Evolutionary conservation across 2,329 filamentous ascomycete species (phyloP), one percentile per base, ranked within the genome.

Genomic region (Diaporthe ilicicola): DNA sequence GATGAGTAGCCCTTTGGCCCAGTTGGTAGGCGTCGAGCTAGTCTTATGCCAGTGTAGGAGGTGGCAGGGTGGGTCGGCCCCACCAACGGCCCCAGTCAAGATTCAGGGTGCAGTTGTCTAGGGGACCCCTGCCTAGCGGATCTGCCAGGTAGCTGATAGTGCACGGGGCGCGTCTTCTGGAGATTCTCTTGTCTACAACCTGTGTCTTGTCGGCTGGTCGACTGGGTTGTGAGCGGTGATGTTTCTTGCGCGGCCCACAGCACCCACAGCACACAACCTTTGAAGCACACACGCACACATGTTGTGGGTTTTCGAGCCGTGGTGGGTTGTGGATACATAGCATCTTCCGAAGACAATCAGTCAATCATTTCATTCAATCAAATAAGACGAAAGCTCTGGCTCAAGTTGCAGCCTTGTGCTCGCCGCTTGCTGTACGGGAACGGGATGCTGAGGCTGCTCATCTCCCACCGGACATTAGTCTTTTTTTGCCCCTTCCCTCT

Each of bases 1-100:
- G 59, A 13, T 64, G 59, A 50, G 29, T 24, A 29, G 44, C n/a
- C 44, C 59, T 64, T 27, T 29, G 59, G 50, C 51, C 55, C 67
- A 55, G 51, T 56, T 69, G 70, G 67, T 61, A 59, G 70, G 70
- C 70, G 50, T 62, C 29, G 50, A 62, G 70, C 70, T 72, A 72
- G 70, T 72, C 70, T 72, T 72, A 72, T 72, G 69, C 66, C 67
- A 62, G 69, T 59, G 67, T 48, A 72, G 67, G 56, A 64, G 51
- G 64, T 46, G 61, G 67, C 56, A 65, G 59, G 59, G 56, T 54
- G 59, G 56, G 59, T 65, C 48, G 27, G 39, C 37, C 32, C 59
- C 56, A 50, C 29, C 67, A 66, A 29, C 19, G 48, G 24, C 37
- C 34, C 34, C 68, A 29, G 44, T 55, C 51, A 61, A 54, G 70